Base-by-base conservation (phyloP, 495 filamentous ascomycete genomes). In the Parachaetomium inaequale region DNA sequence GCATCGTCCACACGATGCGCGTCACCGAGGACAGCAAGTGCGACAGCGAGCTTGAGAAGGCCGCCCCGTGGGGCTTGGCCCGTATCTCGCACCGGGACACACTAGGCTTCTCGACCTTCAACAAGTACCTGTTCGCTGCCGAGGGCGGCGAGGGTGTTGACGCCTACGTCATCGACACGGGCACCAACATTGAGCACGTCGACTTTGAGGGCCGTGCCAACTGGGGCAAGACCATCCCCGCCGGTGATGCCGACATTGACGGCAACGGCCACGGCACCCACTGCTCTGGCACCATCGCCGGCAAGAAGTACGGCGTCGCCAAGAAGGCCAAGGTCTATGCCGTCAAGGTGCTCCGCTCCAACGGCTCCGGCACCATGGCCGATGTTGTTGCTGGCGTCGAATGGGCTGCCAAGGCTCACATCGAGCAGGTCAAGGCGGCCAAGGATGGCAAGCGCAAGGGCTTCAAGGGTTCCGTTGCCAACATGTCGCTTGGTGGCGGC, bases 221-320 rank as follows among this genome's bases (percentile, higher is more conserved):
- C 68, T 99, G 95, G 95, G 93, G 93, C 74, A 92, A 96, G 86
- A 99, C 95, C 58, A 89, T 99, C 68, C 95, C 95, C 58, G 61
- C 71, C 49, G 84, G 83, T 61, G 95, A 99, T 70, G 85, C 79
- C 45, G 95, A 99, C 74, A 79, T 83, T 55, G 95, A 99, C 80
- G 95, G 95, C 74, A 99, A 99, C 68, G 95, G 95, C 57, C 95
- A 99, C 82, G 95, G 95, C 68, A 99, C 95, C 65, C 95, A 99
- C 84, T 99, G 95, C 84, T 98, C 95, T 60, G 95, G 95, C 66
- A 99, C 95, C 43, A 86, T 98, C 68, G 95, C 88, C 61, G 95
- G 95, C 74, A 94, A 93, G 84, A 97, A 96, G 81, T 97, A 94
- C 74, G 95, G 95, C 85, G 94, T 99, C 63, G 91, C 95, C 68